Base-by-base conservation (phyloP, 2,329 filamentous ascomycete species). In the Fusarium hostae region DNA sequence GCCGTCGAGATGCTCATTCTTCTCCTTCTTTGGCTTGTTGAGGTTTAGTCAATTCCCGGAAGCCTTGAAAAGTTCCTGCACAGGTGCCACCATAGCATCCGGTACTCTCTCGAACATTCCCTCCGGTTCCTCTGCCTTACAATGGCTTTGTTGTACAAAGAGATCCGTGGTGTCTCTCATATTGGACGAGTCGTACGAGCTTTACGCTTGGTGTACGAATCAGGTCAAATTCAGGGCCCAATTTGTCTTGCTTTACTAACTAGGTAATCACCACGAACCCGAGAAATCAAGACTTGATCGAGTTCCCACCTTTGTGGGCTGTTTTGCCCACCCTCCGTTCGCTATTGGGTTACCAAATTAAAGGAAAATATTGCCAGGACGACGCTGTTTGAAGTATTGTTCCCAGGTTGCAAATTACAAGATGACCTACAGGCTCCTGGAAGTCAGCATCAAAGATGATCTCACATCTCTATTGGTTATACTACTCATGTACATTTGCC, bases 191-290 rank as follows among this genome's bases (percentile, higher is more conserved):
- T 55, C 34, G 50, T 20, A 64, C 56, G 40, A 40, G 39, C 30
- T 48, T 41, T 47, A 37, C 52, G 50, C 48, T 34, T 28, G 48
- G 30, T 45, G 43, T 54, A 56, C 63, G 24, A 52, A 65, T 59
- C 30, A 58, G 43, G 50, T 35, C 44, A 41, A 43, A 32, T 34
- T 24, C n/a, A 45, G 51, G n/a, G 37, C 48, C 37, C 47, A 41
- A 71, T 57, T n/a, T 66, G 56, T 59, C 50, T 70, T 70, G 52
- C n/a, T 66, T 57, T 60, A 72, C 68, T 43, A 44, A 56, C 45
- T 69, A 40, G 56, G 59, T 41, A 70, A 72, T 66, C 34, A 54
- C 39, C 54, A 66, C 64, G 65, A 69, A 59, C n/a, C 32, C 30
- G 26, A 50, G 57, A 37, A 47, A 22, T 22, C n/a, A 22, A 39